Conservation (phyloP, 345 rosid genomes). For the Brassica rapa region DNA sequence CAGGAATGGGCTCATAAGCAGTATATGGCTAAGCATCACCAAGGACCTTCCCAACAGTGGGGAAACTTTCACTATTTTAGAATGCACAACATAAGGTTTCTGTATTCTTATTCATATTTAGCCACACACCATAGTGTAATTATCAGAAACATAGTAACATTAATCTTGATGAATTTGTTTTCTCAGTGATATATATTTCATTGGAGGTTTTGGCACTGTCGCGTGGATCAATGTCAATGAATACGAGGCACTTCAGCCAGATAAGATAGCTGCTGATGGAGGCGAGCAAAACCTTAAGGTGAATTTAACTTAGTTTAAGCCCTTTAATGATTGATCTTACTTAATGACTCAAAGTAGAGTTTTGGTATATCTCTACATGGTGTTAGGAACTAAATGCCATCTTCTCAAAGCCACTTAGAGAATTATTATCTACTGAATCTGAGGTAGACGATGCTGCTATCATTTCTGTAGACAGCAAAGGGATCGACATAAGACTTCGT, state of each 20-base stretch:
- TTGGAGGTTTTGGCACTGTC: conserved; percentile 98
- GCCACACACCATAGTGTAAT: neutral
- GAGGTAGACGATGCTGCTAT: conserved; percentile 96
- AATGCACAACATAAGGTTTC: conserved; percentile 89
- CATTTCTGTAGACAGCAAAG: conserved; percentile 95
- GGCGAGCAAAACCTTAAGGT: conserved; percentile 95
- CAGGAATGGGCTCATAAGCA: conserved; percentile 99
- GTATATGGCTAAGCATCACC: conserved; percentile 84
- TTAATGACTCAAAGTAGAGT: conserved; percentile 6
- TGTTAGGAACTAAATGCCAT: conserved; percentile 78
- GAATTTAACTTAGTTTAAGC: neutral
- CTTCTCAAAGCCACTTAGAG: conserved; percentile 80
- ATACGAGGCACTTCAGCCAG: conserved; percentile 77
- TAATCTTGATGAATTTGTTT: neutral
- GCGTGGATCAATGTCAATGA: conserved; percentile 96
- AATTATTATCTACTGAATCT: conserved; percentile 60
- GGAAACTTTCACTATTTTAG: conserved; percentile 95
- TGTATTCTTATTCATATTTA: conserved; percentile 10
- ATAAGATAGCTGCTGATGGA: conserved; percentile 94
- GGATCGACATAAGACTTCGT: conserved; percentile 84
- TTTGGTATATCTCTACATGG: neutral
- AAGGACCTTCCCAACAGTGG: conserved; percentile 92
- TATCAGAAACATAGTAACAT: neutral
- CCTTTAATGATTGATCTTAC: neutral
- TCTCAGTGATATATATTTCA: conserved; percentile 88